Evolutionary conservation across 805 yeast genomes (phyloP).

Genomic region (Vanderwaltozyma yarrowii): DNA sequence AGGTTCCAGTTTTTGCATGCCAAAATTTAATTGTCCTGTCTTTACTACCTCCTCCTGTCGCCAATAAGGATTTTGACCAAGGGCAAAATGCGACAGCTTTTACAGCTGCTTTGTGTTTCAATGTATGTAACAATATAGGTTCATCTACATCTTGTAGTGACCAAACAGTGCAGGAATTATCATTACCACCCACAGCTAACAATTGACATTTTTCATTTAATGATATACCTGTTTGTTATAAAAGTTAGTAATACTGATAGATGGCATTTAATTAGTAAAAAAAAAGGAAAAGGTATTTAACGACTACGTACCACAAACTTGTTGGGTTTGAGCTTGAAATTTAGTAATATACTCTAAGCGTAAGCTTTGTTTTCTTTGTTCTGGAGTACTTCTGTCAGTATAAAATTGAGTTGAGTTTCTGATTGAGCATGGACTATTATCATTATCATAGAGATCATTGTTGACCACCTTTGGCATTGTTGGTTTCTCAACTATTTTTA

Average conservation of each 20-base stretch:
- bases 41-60: constrained; percentile 85
- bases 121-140: constrained; percentile 38
- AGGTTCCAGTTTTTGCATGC: constrained; percentile 74
- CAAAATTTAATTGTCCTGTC: constrained; percentile 77
- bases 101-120: constrained; percentile 77
- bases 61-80: constrained; percentile 70
- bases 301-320: constrained; percentile 42
- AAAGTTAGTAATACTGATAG: neutral
- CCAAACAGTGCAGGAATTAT: constrained; percentile 74
- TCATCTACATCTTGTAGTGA: constrained; percentile 35
- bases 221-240: constrained; percentile 40
- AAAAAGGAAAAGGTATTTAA: constrained; percentile 1
- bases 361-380: neutral
- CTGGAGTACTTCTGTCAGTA: neutral
- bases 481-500: constrained; percentile 22
- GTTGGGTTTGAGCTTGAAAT: constrained; percentile 44
- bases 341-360: constrained; percentile 16
- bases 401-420: neutral
- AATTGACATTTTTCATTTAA: constrained; percentile 43
- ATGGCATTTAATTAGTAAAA: constrained; percentile 2
- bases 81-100: constrained; percentile 89
- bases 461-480: neutral
- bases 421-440: neutral
- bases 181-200: constrained; percentile 77
- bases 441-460: neutral